Conservation (phyloP, 164 flowering plant genomes). For the Magnolia sinica region DNA sequence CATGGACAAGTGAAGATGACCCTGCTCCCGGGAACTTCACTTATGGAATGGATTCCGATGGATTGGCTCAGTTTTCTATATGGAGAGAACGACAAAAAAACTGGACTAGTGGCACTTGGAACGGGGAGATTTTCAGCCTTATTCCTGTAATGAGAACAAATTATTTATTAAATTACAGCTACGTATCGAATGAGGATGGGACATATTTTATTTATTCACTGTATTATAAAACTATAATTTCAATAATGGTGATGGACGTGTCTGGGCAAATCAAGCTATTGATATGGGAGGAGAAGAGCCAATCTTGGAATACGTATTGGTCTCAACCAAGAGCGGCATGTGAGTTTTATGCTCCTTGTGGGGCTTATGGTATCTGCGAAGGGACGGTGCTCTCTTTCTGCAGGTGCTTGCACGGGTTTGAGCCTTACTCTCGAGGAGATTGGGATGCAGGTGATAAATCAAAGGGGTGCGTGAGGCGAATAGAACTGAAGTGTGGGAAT, state of each 20-base stretch:
- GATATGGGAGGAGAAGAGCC: conserved; percentile 3
- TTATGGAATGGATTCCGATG: conserved; percentile 21
- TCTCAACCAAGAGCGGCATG: background rate
- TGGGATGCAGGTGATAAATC: conserved; percentile 31
- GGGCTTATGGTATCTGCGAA: conserved; percentile 26
- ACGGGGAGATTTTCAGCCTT: background rate
- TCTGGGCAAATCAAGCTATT: background rate
- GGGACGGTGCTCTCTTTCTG: conserved; percentile 17
- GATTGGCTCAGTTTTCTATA: conserved; percentile 22
- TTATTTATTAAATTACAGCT: conserved; percentile 8
- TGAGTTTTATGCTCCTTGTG: conserved; percentile 2
- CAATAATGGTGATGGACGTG: background rate
- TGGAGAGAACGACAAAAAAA: background rate
- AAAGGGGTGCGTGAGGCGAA: conserved; percentile 40
- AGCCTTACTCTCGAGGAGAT: conserved; percentile 20
- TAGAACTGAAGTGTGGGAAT: conserved; percentile 21
- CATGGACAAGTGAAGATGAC: conserved; percentile 36
- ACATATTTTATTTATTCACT: background rate
- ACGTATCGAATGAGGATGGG: background rate
- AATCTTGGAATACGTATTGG: conserved; percentile 4
- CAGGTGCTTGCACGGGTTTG: conserved; percentile 38
- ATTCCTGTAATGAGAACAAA: background rate
- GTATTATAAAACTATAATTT: too few species aligned
- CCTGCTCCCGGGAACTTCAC: conserved; percentile 15
- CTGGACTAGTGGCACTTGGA: background rate